A percentile compares a stretch with the other conserved stretches of the same genome.
phyloP scores from a whole-genome alignment of 1,284 basidiomycete genomes.

The Ganoderma boninense region DNA sequence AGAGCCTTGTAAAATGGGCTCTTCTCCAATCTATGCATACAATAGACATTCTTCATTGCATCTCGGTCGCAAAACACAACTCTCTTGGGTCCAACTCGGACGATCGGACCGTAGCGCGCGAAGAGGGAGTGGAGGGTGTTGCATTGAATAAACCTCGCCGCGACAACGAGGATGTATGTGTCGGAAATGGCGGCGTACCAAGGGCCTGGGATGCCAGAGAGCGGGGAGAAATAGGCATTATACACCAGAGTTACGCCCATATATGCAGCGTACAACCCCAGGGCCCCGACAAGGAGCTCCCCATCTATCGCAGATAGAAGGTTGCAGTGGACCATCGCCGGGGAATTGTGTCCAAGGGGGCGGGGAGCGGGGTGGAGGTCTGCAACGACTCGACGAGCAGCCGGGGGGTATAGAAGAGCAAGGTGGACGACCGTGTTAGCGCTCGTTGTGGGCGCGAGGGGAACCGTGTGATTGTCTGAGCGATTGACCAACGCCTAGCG shows the following conservation, averaged over 20 bases:
- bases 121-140: constrained; percentile 30
- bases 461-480: too few relatives aligned
- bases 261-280: constrained; percentile 2
- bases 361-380: too few relatives aligned
- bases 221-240: constrained; percentile 30
- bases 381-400: too few relatives aligned
- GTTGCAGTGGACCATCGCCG: neutral
- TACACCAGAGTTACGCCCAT: constrained; percentile 9
- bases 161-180: constrained; percentile 28
- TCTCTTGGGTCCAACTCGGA: constrained; percentile 32
- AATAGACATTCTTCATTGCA: constrained; percentile 30
- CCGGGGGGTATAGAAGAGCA: too few relatives aligned
- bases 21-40: constrained; percentile 28
- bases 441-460: too few relatives aligned
- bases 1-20: constrained; percentile 39
- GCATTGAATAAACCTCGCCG: constrained; percentile 28
- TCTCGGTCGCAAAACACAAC: constrained; percentile 28
- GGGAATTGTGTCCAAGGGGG: too few relatives aligned
- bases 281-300: neutral
- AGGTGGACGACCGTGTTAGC: too few relatives aligned
- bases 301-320: constrained; percentile 11
- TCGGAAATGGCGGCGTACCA: constrained; percentile 35
- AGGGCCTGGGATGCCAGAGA: constrained; percentile 33
- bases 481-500: too few relatives aligned
- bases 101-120: constrained; percentile 32